A percentile compares a stretch with the other conserved stretches of the same genome.
Evolutionary conservation across 345 rosid species (phyloP).

Genomic region (Eucalyptus tenuipes): DNA sequence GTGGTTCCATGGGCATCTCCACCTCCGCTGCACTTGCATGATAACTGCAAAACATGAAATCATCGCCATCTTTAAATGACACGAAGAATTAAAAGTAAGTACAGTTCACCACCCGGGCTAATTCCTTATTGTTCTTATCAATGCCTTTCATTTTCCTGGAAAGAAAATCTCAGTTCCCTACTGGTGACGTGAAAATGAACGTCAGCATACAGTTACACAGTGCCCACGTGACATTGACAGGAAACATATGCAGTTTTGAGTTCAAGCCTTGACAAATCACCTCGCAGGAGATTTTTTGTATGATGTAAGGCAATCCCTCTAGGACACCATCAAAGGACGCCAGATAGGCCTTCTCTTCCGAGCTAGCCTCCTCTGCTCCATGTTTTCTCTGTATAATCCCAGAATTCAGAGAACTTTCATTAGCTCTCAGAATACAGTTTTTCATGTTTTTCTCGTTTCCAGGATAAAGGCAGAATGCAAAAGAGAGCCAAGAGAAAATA

Average conservation of each 20-base stretch:
- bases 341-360: conserved; percentile 4
- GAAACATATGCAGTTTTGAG: background rate
- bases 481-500: background rate
- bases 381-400: conserved; percentile 2
- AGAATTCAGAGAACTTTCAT: background rate
- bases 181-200: background rate
- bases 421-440: background rate
- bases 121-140: background rate
- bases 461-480: background rate
- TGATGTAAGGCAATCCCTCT: conserved; percentile 11
- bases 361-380: background rate
- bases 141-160: background rate
- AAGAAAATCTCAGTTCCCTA: background rate
- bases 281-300: conserved; percentile 34
- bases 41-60: conserved; percentile 7
- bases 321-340: conserved; percentile 10
- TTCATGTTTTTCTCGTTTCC: background rate
- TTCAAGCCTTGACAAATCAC: background rate
- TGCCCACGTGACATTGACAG: background rate
- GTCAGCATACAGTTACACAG: background rate
- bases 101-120: background rate
- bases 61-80: background rate
- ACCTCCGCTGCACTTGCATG: conserved; percentile 40
- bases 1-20: conserved; percentile 30
- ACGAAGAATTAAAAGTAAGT: background rate